phyloP scores from a whole-genome alignment of 768 basidiomycete genomes.

The Sistotremastrum suecicum region DNA sequence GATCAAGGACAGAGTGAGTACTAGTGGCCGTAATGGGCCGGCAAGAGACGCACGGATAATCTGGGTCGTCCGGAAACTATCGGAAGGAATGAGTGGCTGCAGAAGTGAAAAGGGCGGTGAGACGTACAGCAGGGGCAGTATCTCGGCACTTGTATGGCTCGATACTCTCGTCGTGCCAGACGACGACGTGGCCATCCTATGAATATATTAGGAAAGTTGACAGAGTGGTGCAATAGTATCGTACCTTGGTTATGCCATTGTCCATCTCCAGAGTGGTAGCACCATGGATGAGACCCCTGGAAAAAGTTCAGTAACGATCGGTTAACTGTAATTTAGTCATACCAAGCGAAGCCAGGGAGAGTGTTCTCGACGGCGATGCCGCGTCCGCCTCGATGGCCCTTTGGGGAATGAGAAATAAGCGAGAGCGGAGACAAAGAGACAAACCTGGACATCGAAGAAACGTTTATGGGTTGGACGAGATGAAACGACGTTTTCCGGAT shows the following conservation, averaged over 20 bases:
- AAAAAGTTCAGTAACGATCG: background rate
- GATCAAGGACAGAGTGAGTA: background rate
- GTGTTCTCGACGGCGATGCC: slow-evolving; percentile 64
- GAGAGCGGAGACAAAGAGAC: no score
- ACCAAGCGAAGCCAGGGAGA: slow-evolving; percentile 68
- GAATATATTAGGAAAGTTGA: background rate
- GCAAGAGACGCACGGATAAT: slow-evolving; percentile 27
- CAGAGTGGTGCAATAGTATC: background rate
- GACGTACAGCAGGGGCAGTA: slow-evolving; percentile 45
- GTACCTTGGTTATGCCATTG: slow-evolving; percentile 59
- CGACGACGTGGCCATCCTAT: slow-evolving; percentile 62
- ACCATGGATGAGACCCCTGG: slow-evolving; percentile 61
- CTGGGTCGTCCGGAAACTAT: slow-evolving; percentile 42
- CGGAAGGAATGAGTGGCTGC: background rate
- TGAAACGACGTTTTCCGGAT: no score
- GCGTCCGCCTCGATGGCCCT: slow-evolving; percentile 69
- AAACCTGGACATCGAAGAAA: no score
- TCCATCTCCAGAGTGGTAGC: slow-evolving; percentile 68
- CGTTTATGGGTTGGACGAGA: no score
- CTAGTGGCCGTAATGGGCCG: background rate
- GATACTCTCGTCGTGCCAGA: slow-evolving; percentile 72
- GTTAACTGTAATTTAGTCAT: background rate
- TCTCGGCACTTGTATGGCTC: slow-evolving; percentile 50
- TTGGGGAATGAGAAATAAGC: no score
- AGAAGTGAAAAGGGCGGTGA: background rate